Base-by-base conservation (phyloP, 2,329 filamentous ascomycete genomes). In the Aspergillus ochraceoroseus region DNA sequence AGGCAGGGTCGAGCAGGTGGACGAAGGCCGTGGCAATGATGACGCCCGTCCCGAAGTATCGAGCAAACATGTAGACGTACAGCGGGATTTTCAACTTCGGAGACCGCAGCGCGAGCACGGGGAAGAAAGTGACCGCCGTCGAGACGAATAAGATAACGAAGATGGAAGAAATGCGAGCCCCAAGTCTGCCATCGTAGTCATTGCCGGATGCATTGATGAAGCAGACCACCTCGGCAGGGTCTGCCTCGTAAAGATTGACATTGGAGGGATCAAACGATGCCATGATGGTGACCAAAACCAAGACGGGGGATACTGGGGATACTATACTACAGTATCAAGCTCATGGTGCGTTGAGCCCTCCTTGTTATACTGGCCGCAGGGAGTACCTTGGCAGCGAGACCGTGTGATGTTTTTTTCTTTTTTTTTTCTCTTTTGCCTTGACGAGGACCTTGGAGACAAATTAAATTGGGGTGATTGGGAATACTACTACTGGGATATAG, bases 1-100 rank as follows among this genome's bases (percentile, higher is more conserved):
- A 47, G n/a, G 44, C 44, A 11, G 44, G 44, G 14, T 47, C 44
- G 32, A 47, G 44, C 0, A 47, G 44, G 12, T 47, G 44, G 37
- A 47, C 44, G 11, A 47, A 47, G 9, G 44, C 44, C 2, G 44
- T 47, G 13, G 44, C 44, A 17, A 47, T 28, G 13, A 47, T 47
- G 17, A 47, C 44, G 12, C 44, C 44, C 2, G 44, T 33, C 11
- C 44, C 44, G 18, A 47, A 47, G 37, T 47, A 47, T 2, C 44
- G 44, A 7, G 44, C 44, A 15, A 47, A 47, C 6, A 47, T 22
- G 20, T 47, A 47, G 19, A 44, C 37, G 19, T 47, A 38, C 1
- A 34, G 37, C 7, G 41, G 41, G 7, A 47, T 44, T 9, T 44
- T 32, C 2, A 43, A 25, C 5, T 37, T 29, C 7, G 44, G 40